Base-by-base conservation (phyloP, 768 basidiomycete genomes). In the Suillus hirtellus region DNA sequence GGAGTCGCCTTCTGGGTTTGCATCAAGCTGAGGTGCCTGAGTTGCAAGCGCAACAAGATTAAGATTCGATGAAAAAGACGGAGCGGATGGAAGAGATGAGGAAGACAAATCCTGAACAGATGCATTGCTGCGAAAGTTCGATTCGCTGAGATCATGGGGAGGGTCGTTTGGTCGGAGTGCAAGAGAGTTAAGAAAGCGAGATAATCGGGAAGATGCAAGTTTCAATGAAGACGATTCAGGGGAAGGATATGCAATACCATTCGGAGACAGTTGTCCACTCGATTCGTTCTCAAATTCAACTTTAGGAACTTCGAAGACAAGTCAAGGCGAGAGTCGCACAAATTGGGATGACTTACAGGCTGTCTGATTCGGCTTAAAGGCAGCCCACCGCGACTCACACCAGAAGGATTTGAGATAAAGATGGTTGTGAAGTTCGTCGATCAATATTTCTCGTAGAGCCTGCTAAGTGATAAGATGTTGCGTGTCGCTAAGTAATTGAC, bases 371-470 rank as follows among this genome's bases (percentile, higher is more conserved):
- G 89, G 87, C 12, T 83, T 77, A 73, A 97, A 98, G 1, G 91
- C 77, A 19, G 86, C 81, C 97, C 97, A 99, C 37, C 96, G 87
- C 6, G 88, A 85, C 68, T 99, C 96, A 71, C 93, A 95, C 88
- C 95, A 97, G 74, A 95, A 96, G 1, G 91, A 93, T 71, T 96
- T 97, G 64, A 99, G 86, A 76, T 97, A 99, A n/a, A 99, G 78
- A 76, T 99, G 97, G 68, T 88, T 93, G 71, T 99, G 96, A 14
- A 99, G 82, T 71, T 99, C 97, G 67, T 99, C 97, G 8, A 96
- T 81, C 63, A 99, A 78, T 61, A 99, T 97, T 67, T 99, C 97
- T 53, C 92, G 84, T 50, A 99, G 77, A 12, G 92, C 89, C 96
- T 98, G 69, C 1, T 40, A 62, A 58, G 46, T 2, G 1, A 59